Evolutionary conservation across 202 grass and related monocot species (phyloP).

Genomic region (Elaeis oleifera): DNA sequence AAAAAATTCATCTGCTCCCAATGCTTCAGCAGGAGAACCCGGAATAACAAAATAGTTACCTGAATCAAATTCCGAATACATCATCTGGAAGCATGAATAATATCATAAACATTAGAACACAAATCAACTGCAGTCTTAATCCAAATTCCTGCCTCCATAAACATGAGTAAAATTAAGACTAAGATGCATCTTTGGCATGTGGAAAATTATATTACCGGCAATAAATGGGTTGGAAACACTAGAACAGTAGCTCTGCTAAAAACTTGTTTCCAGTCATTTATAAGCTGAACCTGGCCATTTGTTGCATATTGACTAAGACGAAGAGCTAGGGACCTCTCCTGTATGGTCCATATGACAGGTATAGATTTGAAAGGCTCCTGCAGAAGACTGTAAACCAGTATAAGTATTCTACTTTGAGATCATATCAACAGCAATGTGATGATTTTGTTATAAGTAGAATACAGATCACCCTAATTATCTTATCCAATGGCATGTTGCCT

Average conservation of each 20-base stretch:
- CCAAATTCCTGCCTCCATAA: no score
- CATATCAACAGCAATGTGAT: neutral
- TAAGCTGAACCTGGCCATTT: conserved; percentile 10
- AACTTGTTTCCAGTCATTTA: conserved; percentile 12
- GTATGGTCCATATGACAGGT: conserved; percentile 17
- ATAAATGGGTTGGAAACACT: conserved; percentile 11
- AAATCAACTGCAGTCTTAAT: neutral
- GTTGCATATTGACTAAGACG: conserved; percentile 2
- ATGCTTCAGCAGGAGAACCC: conserved; percentile 58
- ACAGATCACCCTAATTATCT: no score
- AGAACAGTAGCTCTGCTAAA: conserved; percentile 17
- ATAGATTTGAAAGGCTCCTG: conserved; percentile 19
- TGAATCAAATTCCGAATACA: conserved; percentile 89
- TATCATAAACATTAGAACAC: neutral
- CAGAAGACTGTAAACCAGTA: conserved; percentile 14
- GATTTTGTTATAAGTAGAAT: no score
- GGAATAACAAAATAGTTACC: conserved; percentile 95
- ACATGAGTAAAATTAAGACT: no score
- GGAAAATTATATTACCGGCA: conserved; percentile 13
- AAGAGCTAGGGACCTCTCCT: conserved; percentile 9
- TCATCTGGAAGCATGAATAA: conserved; percentile 52
- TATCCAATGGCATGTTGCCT: no score
- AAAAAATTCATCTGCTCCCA: conserved; percentile 42
- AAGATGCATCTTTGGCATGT: no score
- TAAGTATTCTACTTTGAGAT: neutral